These are phyloP conservation scores for Taphrina deformans DNA, from an alignment of 1,139 yeast species.

Conservation along the genomic window DNA sequence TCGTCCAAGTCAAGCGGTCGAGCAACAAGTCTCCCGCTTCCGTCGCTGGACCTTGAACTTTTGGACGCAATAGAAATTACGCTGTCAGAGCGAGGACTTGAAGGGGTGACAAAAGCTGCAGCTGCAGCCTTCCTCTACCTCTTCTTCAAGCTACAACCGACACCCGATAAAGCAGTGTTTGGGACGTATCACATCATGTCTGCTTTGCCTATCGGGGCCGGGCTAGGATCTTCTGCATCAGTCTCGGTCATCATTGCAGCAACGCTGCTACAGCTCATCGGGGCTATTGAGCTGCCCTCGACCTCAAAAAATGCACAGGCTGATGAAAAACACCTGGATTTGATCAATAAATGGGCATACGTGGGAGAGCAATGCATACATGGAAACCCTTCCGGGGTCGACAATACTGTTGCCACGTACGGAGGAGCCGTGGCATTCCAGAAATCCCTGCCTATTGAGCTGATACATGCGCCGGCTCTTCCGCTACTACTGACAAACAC, in stretches of 20 bases:
- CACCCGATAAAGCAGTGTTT: slow-evolving; percentile 52
- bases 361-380: slow-evolving; percentile 94
- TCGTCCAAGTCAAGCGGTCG: no score
- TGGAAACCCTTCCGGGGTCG: slow-evolving; percentile 97
- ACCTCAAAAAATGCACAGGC: slow-evolving; percentile 39
- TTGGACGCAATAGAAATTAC: slow-evolving; percentile 53
- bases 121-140: slow-evolving; percentile 83
- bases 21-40: slow-evolving; percentile 45
- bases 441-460: slow-evolving; percentile 46
- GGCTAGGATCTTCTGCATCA: slow-evolving; percentile 92
- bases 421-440: slow-evolving; percentile 96
- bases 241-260: slow-evolving; percentile 81
- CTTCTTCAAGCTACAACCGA: slow-evolving; percentile 58
- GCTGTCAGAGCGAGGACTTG: slow-evolving; percentile 44
- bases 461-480: slow-evolving; percentile 62
- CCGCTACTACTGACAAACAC: slow-evolving; percentile 80
- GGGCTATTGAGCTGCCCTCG: slow-evolving; percentile 51
- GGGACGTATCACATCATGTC: slow-evolving; percentile 66
- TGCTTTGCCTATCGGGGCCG: slow-evolving; percentile 93
- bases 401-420: slow-evolving; percentile 90
- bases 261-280: slow-evolving; percentile 66
- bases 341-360: slow-evolving; percentile 82
- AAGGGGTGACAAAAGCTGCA: slow-evolving; percentile 53
- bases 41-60: slow-evolving; percentile 62
- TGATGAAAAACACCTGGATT: slow-evolving; percentile 51